Percentiles rank a stretch among this genome's conserved stretches.
Evolutionary conservation across 257 asterid species (phyloP).

Genomic region (Rehmannia glutinosa): DNA sequence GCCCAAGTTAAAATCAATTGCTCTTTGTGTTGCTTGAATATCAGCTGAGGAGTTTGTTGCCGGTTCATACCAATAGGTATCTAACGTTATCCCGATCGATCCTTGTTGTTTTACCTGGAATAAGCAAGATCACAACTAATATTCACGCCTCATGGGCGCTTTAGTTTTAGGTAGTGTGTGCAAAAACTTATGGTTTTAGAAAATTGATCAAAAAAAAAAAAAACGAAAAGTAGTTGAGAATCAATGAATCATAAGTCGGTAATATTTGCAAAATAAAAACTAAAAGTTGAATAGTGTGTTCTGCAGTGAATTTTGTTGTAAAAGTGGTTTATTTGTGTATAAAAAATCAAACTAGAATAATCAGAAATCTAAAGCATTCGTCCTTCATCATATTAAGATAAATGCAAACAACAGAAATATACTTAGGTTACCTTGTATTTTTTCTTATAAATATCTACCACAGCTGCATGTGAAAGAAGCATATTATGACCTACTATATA

Average conservation of each 20-base stretch:
- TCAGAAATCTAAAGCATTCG: too few species aligned
- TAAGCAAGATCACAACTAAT: not conserved
- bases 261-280: too few species aligned
- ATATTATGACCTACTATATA: slow-evolving; percentile 65
- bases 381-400: too few species aligned
- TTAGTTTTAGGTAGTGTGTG: not conserved
- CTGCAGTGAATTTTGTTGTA: too few species aligned
- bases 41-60: slow-evolving; percentile 43
- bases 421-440: slow-evolving; percentile 51
- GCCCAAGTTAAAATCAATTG: slow-evolving; percentile 71
- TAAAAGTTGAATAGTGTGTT: too few species aligned
- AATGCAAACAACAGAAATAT: too few species aligned
- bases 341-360: too few species aligned
- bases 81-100: slow-evolving; percentile 61
- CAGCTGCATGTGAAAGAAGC: slow-evolving; percentile 66
- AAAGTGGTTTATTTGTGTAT: too few species aligned
- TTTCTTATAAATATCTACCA: slow-evolving; percentile 45
- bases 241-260: too few species aligned
- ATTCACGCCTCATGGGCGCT: not conserved
- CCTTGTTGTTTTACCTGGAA: slow-evolving; percentile 53
- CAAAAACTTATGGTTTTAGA: too few species aligned
- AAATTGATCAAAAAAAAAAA: too few species aligned
- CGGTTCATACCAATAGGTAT: slow-evolving; percentile 72
- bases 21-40: slow-evolving; percentile 59
- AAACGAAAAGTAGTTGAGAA: too few species aligned